Conservation (phyloP, 495 filamentous ascomycete species). For the Penicillium paxilli region DNA sequence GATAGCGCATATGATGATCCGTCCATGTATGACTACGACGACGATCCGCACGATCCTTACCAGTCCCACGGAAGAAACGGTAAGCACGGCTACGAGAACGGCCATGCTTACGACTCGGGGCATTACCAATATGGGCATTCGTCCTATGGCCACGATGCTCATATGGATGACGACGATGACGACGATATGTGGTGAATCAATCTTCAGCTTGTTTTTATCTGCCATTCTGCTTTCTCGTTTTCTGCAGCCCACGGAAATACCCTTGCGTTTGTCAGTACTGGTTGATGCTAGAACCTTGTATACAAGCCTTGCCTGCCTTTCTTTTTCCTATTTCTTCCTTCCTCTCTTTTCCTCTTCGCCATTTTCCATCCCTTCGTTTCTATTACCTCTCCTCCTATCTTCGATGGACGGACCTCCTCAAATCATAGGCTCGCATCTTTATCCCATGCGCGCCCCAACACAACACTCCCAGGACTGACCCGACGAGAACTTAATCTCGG, state of each 20-base stretch:
- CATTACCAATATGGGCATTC: slow-evolving; percentile 51
- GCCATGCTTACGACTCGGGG: slow-evolving; percentile 44
- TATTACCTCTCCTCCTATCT: not conserved
- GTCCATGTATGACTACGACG: slow-evolving; percentile 59
- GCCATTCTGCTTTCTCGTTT: slow-evolving; percentile 27
- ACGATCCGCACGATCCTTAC: slow-evolving; percentile 51
- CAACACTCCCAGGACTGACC: not conserved
- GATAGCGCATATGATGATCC: slow-evolving; percentile 57
- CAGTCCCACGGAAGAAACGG: slow-evolving; percentile 53
- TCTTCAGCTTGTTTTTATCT: slow-evolving; percentile 19
- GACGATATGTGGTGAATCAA: slow-evolving; percentile 57
- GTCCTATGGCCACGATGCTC: slow-evolving; percentile 50
- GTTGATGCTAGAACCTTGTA: slow-evolving; percentile 28
- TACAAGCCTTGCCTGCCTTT: slow-evolving; percentile 17
- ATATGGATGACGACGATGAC: slow-evolving; percentile 52
- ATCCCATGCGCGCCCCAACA: slow-evolving; percentile 11
- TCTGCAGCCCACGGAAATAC: slow-evolving; percentile 38
- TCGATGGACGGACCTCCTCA: not conserved
- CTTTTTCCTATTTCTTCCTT: slow-evolving; percentile 13
- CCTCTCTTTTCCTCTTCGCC: not conserved
- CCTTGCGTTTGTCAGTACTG: slow-evolving; percentile 31
- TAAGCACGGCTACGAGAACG: slow-evolving; percentile 50
- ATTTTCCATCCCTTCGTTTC: slow-evolving; percentile 5
- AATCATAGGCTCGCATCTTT: slow-evolving; percentile 10
- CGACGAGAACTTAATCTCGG: not conserved